Conservation (phyloP, 257 asterid species). For the Ilex asprella region DNA sequence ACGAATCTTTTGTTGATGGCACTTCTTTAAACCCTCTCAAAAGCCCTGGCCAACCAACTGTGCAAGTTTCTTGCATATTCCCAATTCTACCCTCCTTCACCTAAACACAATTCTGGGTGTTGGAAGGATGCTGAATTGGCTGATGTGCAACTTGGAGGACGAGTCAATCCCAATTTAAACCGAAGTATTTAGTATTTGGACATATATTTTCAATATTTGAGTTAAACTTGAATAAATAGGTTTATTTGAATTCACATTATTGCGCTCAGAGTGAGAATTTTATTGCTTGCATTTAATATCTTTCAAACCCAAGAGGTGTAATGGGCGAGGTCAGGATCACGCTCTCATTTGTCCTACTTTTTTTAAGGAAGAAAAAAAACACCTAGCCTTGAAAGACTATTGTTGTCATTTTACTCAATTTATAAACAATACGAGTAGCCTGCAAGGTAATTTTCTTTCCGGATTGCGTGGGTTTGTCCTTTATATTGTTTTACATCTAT, state of each 20-base stretch:
- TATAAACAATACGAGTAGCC: neutral
- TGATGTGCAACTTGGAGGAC: no score
- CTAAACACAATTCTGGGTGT: no score
- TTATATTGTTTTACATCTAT: constrained; percentile 20
- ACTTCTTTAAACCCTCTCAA: constrained; percentile 38
- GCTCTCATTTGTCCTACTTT: neutral
- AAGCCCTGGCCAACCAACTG: constrained; percentile 27
- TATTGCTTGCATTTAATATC: neutral
- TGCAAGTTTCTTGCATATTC: neutral
- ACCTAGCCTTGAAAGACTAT: constrained; percentile 3
- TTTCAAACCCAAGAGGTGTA: neutral
- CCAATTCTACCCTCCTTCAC: constrained; percentile 16
- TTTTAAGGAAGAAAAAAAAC: neutral
- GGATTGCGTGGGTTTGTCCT: no score
- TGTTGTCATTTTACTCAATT: constrained; percentile 23
- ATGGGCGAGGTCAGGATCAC: neutral
- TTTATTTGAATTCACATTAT: neutral
- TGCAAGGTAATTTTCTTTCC: no score
- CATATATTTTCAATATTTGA: neutral
- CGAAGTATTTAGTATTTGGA: neutral
- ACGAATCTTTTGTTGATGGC: constrained; percentile 14
- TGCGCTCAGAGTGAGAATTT: neutral
- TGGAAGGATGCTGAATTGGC: no score
- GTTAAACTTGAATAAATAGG: neutral
- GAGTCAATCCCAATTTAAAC: no score